Base-by-base conservation (phyloP, 345 rosid species). In the Boechera stricta region DNA sequence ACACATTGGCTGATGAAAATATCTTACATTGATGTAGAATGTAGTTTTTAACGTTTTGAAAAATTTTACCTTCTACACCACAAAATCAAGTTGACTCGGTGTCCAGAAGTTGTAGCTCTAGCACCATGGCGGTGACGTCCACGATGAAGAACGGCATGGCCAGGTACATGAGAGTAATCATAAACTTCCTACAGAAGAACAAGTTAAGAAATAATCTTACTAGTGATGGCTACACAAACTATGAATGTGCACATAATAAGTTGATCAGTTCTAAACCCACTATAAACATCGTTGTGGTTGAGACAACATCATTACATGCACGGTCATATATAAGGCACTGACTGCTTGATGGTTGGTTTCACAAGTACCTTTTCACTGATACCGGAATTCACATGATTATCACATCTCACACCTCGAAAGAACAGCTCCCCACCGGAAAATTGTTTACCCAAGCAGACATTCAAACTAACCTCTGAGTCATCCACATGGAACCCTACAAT, bases 111-210 rank as follows among this genome's bases (percentile, higher is more conserved):
- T 53, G 98, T 93, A 72, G 99, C 98, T 82, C 93, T 87, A 58
- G 94, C 99, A 76, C 99, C 99, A 85, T 95, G 99, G 66, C 98
- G 89, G 73, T 95, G 97, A 66, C 92, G 89, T 58, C 99, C 99
- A 44, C 91, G 86, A 82, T 95, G 98, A 81, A 92, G 96, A 71
- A 95, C 79, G 49, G 97, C 99, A 18, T 64, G 83, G 16, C 99
- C 98, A 45, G 96, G 91, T 39, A 84, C 81, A 83, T 96, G 99
- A 64, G 81, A 59, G 82, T 86, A 91, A 81, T 96, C 96, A 64
- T 82, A 88, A 55, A 81, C 84, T 81, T 96, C 97, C 98, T 92
- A 76, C 60, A 62, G 2, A 60, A 60, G 18, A 68, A 36, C 32
- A 15, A 39, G 21, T 48, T 10, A 57, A 36, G 49, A 68, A 47